Conservation (phyloP, 2,329 filamentous ascomycete species). For the Fusarium buxicola region DNA sequence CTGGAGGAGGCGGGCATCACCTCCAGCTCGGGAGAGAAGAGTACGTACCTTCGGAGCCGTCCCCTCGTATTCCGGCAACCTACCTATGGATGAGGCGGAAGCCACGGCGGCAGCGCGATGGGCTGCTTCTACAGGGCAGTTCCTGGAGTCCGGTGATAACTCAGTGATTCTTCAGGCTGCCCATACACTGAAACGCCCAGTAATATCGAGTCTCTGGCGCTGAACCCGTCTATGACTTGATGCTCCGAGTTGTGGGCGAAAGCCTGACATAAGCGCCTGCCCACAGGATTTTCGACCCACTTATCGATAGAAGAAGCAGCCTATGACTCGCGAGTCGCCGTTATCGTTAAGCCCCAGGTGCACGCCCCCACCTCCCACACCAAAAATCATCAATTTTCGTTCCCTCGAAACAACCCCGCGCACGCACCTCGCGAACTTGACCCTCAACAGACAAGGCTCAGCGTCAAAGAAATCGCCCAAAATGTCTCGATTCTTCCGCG, state of each 20-base stretch:
- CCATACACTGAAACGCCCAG: not conserved
- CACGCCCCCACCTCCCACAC: conserved; percentile 55
- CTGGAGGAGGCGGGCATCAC: no score
- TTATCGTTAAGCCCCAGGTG: conserved; percentile 55
- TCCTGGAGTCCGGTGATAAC: not conserved
- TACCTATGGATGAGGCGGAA: no score
- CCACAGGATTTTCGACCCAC: conserved; percentile 13
- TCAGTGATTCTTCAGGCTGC: no score
- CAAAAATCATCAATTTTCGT: conserved; percentile 58
- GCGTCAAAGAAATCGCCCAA: conserved; percentile 55
- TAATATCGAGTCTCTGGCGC: not conserved
- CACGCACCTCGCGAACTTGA: conserved; percentile 47
- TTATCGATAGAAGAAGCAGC: conserved; percentile 29
- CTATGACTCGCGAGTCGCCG: conserved; percentile 37
- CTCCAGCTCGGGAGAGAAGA: conserved; percentile 2
- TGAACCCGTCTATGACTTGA: not conserved
- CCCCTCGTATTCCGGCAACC: conserved; percentile 14
- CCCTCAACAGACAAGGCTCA: conserved; percentile 48
- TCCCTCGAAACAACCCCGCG: conserved; percentile 53
- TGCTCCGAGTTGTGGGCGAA: conserved; percentile 24
- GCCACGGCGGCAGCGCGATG: not conserved
- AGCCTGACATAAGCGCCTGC: conserved; percentile 19
- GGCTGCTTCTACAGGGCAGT: not conserved
- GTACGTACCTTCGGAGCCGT: conserved; percentile 29
- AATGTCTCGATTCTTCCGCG: conserved; percentile 98